phyloP scores from a whole-genome alignment of 2,329 filamentous ascomycete species.

The Aotearoamyces nothofagi region DNA sequence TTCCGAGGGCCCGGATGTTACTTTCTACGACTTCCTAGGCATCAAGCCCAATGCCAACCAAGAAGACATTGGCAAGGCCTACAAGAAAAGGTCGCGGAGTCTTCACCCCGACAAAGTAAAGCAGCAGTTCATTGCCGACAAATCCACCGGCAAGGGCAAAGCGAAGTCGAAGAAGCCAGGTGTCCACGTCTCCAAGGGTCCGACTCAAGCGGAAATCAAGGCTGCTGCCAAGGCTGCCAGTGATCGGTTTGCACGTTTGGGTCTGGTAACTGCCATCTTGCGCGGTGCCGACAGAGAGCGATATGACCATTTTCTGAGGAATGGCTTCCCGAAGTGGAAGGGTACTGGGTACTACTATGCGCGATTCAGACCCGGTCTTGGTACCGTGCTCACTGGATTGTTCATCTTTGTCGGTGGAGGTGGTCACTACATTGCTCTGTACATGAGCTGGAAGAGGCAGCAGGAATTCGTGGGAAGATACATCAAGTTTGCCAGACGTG shows the following conservation, averaged over 20 bases:
- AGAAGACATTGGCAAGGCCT: slow-evolving; percentile 87
- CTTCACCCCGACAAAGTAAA: slow-evolving; percentile 95
- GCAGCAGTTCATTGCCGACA: slow-evolving; percentile 61
- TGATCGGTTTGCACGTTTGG: slow-evolving; percentile 71
- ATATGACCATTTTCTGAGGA: slow-evolving; percentile 85
- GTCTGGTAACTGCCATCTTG: slow-evolving; percentile 74
- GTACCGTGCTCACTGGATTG: slow-evolving; percentile 66
- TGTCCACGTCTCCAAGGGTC: slow-evolving; percentile 53
- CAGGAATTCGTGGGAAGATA: slow-evolving; percentile 84
- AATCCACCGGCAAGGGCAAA: slow-evolving; percentile 36
- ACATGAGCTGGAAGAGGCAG: slow-evolving; percentile 80
- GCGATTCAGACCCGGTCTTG: slow-evolving; percentile 80
- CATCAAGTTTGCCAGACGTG: slow-evolving; percentile 74
- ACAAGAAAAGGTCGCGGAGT: slow-evolving; percentile 69
- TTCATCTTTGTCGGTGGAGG: slow-evolving; percentile 73
- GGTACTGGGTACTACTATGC: slow-evolving; percentile 98
- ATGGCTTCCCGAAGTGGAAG: slow-evolving; percentile 94
- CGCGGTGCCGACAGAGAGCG: slow-evolving; percentile 66
- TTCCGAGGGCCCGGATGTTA: slow-evolving; percentile 61
- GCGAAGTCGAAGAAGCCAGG: slow-evolving; percentile 38
- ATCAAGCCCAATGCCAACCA: slow-evolving; percentile 57
- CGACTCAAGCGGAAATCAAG: slow-evolving; percentile 59
- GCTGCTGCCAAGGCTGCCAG: slow-evolving; percentile 67
- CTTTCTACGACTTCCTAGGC: slow-evolving; percentile 91
- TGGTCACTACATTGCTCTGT: slow-evolving; percentile 73